Evolutionary conservation across 495 filamentous ascomycete genomes (phyloP), one percentile per base, ranked within the genome.

Genomic region (Xylaria bambusicola): DNA sequence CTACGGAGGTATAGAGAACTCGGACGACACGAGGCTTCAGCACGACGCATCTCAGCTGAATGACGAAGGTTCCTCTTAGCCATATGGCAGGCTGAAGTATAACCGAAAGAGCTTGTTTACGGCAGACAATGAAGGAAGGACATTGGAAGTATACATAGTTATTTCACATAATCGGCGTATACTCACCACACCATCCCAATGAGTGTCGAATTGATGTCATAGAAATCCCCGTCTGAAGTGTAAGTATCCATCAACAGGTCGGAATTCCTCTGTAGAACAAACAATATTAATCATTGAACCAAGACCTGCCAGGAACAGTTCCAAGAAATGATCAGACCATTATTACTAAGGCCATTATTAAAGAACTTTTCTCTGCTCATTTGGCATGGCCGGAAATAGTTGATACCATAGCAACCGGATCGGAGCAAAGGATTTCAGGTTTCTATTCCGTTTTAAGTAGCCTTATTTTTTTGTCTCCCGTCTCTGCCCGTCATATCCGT

Each of bases 1-100:
- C 27, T 78, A 81, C 49, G 77, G 74, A 13, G 79, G 77, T 5
- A 63, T 64, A 26, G 80, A 82, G 62, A 82, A 81, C 62, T 64
- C 62, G 3, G 78, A 78, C 38, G 76, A 77, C 27, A 58, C 59
- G n/a, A 60, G 66, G 13, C 60, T 77, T 49, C 73, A 74, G 53
- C 61, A 71, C 23, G 64, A 73, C 52, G 64, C 68, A 5, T 61
- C 56, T n/a, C 45, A 52, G 40, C 58, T 55, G 15, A 29, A 54
- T 21, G 33, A 45, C 9, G 54, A 65, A 29, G 24, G 29, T 18
- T 52, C 50, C 10, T 21, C n/a, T 27, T 26, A 57, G 52, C 36
- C 46, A 12, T 27, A 8, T 52, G n/a, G 54, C 56, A 40, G 63
- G 33, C 46, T 56, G 56, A 52, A 60, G 48, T 27, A 63, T 7